Base-by-base conservation (phyloP, 495 filamentous ascomycete genomes). In the Hypoxylon perforatum region DNA sequence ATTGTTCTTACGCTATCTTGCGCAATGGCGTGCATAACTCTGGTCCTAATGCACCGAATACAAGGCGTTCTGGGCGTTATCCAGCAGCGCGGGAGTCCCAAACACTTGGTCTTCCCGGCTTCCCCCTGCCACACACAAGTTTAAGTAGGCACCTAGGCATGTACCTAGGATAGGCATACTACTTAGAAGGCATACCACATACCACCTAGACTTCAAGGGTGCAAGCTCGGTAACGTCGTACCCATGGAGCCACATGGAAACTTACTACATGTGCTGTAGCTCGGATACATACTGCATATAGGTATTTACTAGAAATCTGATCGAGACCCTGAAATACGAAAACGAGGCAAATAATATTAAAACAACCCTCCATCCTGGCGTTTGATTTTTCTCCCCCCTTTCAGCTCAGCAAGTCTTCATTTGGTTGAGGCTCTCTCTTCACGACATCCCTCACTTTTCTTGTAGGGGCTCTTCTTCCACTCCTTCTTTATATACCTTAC, bases 281-380 rank as follows among this genome's bases (percentile, higher is more conserved):
- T 48, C 22, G 44, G 47, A 52, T 39, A 41, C 12, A n/a, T n/a
- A n/a, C n/a, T n/a, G n/a, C n/a, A n/a, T n/a, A n/a, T n/a, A n/a
- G n/a, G n/a, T 30, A 45, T 39, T 55, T 30, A 18, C 50, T 14
- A 39, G 19, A 18, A 44, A 17, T 25, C 51, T 35, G 22, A 25
- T 49, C 51, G 45, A 63, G 54, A 52, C 65, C 65, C 54, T 53
- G 53, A 63, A 62, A 69, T 69, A 69, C 65, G 65, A 69, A 69
- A 69, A 69, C 65, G 65, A 69, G 60, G 17, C 49, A 28, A 58
- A 63, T 60, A 46, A 60, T 69, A 63, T 59, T 69, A 69, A 69
- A 60, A 59, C 50, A 12, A 18, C 44, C 54, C 36, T 52, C 48
- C 60, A 50, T 63, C 65, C 60, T 50, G 14, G 33, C n/a, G 55